phyloP scores from a whole-genome alignment of 805 yeast genomes.

The Suhomyces sp. region DNA sequence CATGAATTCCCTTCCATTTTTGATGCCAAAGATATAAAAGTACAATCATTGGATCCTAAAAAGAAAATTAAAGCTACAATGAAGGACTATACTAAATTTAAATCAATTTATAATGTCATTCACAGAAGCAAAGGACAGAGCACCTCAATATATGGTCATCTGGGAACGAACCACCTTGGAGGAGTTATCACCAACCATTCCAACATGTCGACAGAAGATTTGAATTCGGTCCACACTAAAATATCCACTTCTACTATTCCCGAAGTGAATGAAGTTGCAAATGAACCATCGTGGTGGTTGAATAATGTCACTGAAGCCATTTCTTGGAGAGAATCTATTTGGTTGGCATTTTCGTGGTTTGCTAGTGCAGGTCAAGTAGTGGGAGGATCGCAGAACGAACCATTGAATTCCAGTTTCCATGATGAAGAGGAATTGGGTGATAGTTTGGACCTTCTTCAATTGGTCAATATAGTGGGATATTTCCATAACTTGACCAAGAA shows the following conservation, averaged over 20 bases:
- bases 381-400: constrained; percentile 10
- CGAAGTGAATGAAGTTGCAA: constrained; percentile 5
- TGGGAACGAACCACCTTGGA: not conserved
- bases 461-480: constrained; percentile 33
- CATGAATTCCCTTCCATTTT: constrained; percentile 14
- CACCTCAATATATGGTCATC: constrained; percentile 4
- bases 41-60: constrained; percentile 10
- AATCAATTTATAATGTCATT: constrained; percentile 26
- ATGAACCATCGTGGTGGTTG: constrained; percentile 46
- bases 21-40: constrained; percentile 5
- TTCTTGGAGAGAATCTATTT: constrained; percentile 57
- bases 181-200: constrained; percentile 11
- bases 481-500: constrained; percentile 41
- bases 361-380: constrained; percentile 72
- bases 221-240: constrained; percentile 29
- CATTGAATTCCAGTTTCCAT: not conserved
- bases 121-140: not conserved
- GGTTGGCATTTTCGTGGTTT: constrained; percentile 83
- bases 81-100: constrained; percentile 39
- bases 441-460: constrained; percentile 20
- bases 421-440: constrained; percentile 19
- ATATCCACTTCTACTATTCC: constrained; percentile 16
- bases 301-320: constrained; percentile 44
- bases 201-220: constrained; percentile 26
- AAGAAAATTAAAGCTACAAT: constrained; percentile 28